Base-by-base conservation (phyloP, 2,329 filamentous ascomycete genomes). In the Esteya vermicola region DNA sequence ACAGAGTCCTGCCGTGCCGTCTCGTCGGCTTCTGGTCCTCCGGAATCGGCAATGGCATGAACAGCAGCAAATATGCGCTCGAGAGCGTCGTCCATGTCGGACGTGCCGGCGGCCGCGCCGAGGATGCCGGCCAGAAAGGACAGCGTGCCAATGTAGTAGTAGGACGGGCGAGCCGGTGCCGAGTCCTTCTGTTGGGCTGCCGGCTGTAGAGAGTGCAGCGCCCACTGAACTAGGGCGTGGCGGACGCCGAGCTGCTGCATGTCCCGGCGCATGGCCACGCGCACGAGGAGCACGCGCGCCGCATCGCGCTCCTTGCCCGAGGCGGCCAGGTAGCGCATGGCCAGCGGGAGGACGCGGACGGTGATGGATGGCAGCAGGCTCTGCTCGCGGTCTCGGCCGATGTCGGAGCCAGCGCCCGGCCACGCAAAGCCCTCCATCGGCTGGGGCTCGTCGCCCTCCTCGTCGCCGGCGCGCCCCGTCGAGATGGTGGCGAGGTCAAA, bases 401-500 rank as follows among this genome's bases (percentile, higher is more conserved):
- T n/a, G n/a, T n/a, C n/a, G n/a, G n/a, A n/a, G n/a, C n/a, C n/a
- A n/a, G n/a, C 49, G 0, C 79, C 22, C 8, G 47, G 72, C 58
- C 82, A 70, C 9, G 56, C 51, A 16, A 85, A 60, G 2, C 65
- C 68, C 0, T 59, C 51, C 2, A 74, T 60, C 3, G 46, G 48
- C 1, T 62, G 59, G 4, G 61, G 51, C 16, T 42, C 45, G 13
- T 43, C 43, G 27, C 27, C 40, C 4, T 43, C 44, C 5, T 42
- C 43, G 37, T 42, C 43, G 13, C 38, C 39, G 1, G 21, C 22
- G 6, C 36, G 35, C 7, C 28, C 40, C 3, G 72, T 74, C 1
- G 88, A 95, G 45, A 98, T 88, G 3, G 84, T 86, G 3, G 79
- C 72, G 39, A 98, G 65, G 51, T 95, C 88, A 58, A 98, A 98